phyloP scores from a whole-genome alignment of 129 eudicot genomes.

The Flaveria ramosissima region DNA sequence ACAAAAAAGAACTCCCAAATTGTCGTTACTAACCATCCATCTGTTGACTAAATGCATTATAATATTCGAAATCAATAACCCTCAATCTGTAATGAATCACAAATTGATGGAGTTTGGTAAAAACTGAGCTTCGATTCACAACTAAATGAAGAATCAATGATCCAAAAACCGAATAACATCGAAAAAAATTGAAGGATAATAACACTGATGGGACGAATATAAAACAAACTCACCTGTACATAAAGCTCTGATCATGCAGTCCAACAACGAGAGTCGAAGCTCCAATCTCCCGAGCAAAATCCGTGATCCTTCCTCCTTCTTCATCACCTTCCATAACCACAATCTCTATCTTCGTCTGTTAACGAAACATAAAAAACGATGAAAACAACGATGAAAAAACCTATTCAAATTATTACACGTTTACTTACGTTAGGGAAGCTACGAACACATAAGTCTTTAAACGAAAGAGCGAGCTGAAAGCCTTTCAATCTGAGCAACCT shows the following conservation, averaged over 20 bases:
- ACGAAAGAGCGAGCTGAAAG: slow-evolving; percentile 85
- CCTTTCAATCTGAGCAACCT: slow-evolving; percentile 70
- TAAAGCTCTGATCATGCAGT: slow-evolving; percentile 88
- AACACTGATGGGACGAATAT: neutral
- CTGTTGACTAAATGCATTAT: neutral
- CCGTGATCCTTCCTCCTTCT: slow-evolving; percentile 65
- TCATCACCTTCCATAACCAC: slow-evolving; percentile 79
- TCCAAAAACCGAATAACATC: too few species aligned
- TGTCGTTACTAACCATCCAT: slow-evolving; percentile 19
- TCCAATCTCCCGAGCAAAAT: slow-evolving; percentile 70
- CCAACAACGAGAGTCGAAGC: slow-evolving; percentile 87
- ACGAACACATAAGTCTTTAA: slow-evolving; percentile 62
- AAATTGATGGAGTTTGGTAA: too few species aligned
- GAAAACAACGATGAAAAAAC: neutral
- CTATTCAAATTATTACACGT: slow-evolving; percentile 39
- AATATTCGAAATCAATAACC: too few species aligned
- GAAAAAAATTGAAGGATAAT: neutral
- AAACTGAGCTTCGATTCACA: too few species aligned
- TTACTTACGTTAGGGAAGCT: slow-evolving; percentile 69
- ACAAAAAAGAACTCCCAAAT: slow-evolving; percentile 20
- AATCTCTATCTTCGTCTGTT: slow-evolving; percentile 88
- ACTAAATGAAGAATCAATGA: too few species aligned
- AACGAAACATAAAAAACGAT: neutral
- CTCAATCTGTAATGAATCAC: too few species aligned
- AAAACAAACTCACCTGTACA: slow-evolving; percentile 53